phyloP scores from a whole-genome alignment of 352 stramenopile species.

The Achlya hypogyna region DNA sequence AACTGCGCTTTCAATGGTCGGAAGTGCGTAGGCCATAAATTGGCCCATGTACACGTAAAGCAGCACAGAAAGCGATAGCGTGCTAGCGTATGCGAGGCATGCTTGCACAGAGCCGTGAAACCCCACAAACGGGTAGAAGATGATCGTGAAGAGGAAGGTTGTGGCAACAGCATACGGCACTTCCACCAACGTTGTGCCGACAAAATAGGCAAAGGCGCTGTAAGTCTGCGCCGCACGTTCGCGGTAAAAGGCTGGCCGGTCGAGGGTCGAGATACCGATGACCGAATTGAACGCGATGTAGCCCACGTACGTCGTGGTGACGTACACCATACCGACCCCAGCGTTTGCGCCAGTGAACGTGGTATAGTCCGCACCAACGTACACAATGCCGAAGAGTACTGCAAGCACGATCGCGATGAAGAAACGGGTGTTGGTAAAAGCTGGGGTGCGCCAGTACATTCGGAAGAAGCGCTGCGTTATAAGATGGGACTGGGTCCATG shows the following conservation, averaged over 20 bases:
- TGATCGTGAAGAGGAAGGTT: conserved; percentile 30
- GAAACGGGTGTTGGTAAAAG: conserved; percentile 23
- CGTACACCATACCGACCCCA: conserved; percentile 78
- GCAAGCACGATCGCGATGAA: conserved; percentile 38
- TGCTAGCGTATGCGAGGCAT: conserved; percentile 32
- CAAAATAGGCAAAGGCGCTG: conserved; percentile 49
- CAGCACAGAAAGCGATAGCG: conserved; percentile 25
- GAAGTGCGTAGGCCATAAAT: conserved; percentile 32
- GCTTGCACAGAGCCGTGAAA: conserved; percentile 30
- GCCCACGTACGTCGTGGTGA: conserved; percentile 71
- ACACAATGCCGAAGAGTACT: conserved; percentile 73
- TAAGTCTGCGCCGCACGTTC: conserved; percentile 84
- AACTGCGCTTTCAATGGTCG: conserved; percentile 30
- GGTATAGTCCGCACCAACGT: conserved; percentile 34
- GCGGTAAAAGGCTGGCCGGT: conserved; percentile 84
- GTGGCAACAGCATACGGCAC: conserved; percentile 38
- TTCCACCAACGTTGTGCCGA: conserved; percentile 77
- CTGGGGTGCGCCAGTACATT: conserved; percentile 31
- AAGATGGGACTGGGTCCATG: conserved; percentile 29
- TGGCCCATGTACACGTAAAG: conserved; percentile 42
- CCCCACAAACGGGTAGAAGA: conserved; percentile 48
- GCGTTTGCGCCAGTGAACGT: conserved; percentile 44
- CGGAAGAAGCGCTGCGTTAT: conserved; percentile 29
- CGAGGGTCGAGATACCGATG: conserved; percentile 67
- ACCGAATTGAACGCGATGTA: conserved; percentile 69